Evolutionary conservation across 768 basidiomycete genomes (phyloP).

Genomic region (Tylopilus balloui): DNA sequence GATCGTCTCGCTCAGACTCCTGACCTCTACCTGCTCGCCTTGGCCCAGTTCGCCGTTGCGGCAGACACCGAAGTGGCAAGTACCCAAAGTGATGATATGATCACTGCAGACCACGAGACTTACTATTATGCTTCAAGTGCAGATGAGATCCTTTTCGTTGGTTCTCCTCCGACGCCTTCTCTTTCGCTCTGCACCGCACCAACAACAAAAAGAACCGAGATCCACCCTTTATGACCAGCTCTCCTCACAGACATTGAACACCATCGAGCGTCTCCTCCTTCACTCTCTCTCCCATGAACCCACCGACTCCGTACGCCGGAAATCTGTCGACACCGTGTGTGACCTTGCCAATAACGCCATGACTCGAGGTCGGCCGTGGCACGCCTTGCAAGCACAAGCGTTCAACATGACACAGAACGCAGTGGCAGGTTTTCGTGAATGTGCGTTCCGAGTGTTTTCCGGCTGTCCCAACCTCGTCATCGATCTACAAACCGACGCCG

Average conservation of each 20-base stretch:
- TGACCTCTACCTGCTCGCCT: constrained; percentile 72
- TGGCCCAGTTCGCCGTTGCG: constrained; percentile 72
- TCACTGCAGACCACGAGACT: not conserved
- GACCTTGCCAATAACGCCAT: constrained; percentile 76
- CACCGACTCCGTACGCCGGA: constrained; percentile 54
- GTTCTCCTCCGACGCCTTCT: constrained; percentile 76
- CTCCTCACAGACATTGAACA: constrained; percentile 56
- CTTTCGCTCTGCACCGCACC: constrained; percentile 53
- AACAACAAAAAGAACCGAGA: constrained; percentile 35
- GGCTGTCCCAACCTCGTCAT: constrained; percentile 72
- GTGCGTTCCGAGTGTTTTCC: constrained; percentile 67
- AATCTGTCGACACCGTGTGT: constrained; percentile 69
- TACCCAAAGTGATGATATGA: constrained; percentile 13
- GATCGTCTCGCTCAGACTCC: constrained; percentile 74
- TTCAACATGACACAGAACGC: constrained; percentile 54
- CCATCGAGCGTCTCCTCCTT: constrained; percentile 68
- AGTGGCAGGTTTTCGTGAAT: constrained; percentile 44
- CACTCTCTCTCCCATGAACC: constrained; percentile 65
- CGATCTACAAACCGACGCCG: constrained; percentile 69
- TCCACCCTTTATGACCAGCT: constrained; percentile 76
- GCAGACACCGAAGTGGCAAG: constrained; percentile 78
- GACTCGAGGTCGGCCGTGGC: constrained; percentile 75
- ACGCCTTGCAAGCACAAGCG: constrained; percentile 66
- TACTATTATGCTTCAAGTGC: constrained; percentile 11
- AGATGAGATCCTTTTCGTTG: constrained; percentile 86